These are phyloP conservation scores for Xylaria scruposa DNA, from an alignment of 495 filamentous ascomycete genomes.

Conservation along the genomic window DNA sequence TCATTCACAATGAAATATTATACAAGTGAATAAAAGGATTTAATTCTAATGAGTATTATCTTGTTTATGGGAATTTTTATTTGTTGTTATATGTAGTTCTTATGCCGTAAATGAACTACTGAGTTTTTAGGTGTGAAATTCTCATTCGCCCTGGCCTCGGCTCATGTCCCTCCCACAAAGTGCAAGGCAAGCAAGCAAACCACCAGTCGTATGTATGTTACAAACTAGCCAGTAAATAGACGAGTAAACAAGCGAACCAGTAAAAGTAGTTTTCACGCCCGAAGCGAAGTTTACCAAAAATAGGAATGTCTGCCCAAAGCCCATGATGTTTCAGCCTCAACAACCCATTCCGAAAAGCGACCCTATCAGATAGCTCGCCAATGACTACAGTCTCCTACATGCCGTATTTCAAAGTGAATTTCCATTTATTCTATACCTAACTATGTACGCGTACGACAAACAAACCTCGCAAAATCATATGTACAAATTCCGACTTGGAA, in stretches of 20 bases:
- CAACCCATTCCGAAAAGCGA: neutral
- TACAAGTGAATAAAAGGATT: too few species aligned
- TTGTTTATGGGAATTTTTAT: too few species aligned
- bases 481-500: neutral
- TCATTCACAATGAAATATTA: too few species aligned
- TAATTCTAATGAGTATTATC: too few species aligned
- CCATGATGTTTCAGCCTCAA: neutral
- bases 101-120: too few species aligned
- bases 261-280: neutral
- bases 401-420: neutral
- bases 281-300: neutral
- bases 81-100: too few species aligned
- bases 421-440: neutral
- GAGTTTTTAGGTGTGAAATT: too few species aligned
- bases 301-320: neutral
- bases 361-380: neutral
- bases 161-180: neutral
- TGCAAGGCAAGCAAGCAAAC: neutral
- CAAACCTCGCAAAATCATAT: neutral
- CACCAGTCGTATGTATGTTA: neutral
- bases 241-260: neutral
- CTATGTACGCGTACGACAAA: conserved; percentile 1
- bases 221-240: neutral
- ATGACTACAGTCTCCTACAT: neutral
- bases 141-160: too few species aligned